Base-by-base conservation (phyloP, 192 early-diverging fungal species). In the Backusella psychrophila region DNA sequence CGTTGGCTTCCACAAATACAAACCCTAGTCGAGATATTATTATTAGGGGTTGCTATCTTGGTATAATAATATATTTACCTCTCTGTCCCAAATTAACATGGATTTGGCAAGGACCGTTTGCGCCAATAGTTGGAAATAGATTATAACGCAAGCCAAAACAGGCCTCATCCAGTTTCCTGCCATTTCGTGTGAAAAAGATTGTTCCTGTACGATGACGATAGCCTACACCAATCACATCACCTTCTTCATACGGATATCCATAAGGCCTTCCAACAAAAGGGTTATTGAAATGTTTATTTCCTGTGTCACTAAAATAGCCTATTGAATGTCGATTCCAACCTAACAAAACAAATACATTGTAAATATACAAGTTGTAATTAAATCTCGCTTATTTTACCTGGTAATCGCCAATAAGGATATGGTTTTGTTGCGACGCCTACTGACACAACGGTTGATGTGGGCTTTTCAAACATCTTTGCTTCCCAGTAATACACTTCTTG, bases 401-500 rank as follows among this genome's bases (percentile, higher is more conserved):
- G 84, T 79, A 94, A 84, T 63, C 93, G 82, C 83, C 90, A 92
- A 33, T 84, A 83, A 21, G 93, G 93, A 75, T 90, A 94, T 17
- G 93, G 93, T 74, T 92, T 94, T 19, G 91, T 93, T 21, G 88
- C 85, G 17, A 93, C 86, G n/a, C 93, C 93, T 42, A 94, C 84
- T 73, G 90, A 85, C 79, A 94, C 84, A 69, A 83, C 89, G 31
- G 91, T 91, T 29, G 86, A 88, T 1, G 80, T 75, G 35, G 91
- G 90, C 76, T 92, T 92, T 82, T 94, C 93, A 81, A 89, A 89
- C 79, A 94, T 84, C 79, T 94, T 94, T 66, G 90, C 89, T 19
- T 94, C 93, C 89, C 92, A 94, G 78, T 94, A 94, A 83, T 93
- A 93, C 15, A 94, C 90, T 65, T 92, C 89, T 85, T 92, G 91